phyloP scores from a whole-genome alignment of 2,329 filamentous ascomycete species.

The Stemphylium lycopersici region DNA sequence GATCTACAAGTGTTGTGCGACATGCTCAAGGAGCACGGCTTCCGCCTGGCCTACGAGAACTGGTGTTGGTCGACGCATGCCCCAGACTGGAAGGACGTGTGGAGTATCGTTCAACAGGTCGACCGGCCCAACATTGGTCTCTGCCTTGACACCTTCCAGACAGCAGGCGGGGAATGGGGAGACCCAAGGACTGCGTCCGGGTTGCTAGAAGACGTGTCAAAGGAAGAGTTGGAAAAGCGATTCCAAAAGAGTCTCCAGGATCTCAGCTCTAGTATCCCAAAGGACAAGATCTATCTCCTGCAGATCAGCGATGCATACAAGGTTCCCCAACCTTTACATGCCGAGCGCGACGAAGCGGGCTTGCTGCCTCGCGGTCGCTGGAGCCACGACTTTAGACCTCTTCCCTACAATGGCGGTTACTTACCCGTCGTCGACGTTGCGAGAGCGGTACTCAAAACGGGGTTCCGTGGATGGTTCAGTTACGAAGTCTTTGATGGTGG shows the following conservation, averaged over 20 bases:
- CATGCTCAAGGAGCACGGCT: slow-evolving; percentile 62
- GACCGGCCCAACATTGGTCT: slow-evolving; percentile 71
- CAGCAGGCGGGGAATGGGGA: slow-evolving; percentile 72
- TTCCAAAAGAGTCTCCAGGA: slow-evolving; percentile 63
- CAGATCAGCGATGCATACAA: slow-evolving; percentile 79
- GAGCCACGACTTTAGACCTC: slow-evolving; percentile 73
- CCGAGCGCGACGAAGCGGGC: slow-evolving; percentile 58
- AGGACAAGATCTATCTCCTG: slow-evolving; percentile 74
- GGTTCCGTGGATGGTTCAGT: slow-evolving; percentile 70
- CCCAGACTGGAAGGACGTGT: slow-evolving; percentile 71
- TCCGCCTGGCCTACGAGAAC: slow-evolving; percentile 76
- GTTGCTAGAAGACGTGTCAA: slow-evolving; percentile 56
- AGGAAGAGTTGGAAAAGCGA: slow-evolving; percentile 55
- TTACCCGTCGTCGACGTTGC: slow-evolving; percentile 70
- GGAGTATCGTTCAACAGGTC: slow-evolving; percentile 69
- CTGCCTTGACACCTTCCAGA: slow-evolving; percentile 81
- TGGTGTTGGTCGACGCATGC: slow-evolving; percentile 74
- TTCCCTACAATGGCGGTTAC: slow-evolving; percentile 74
- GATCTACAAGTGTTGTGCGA: slow-evolving; percentile 65
- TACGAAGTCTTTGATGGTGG: slow-evolving; percentile 73
- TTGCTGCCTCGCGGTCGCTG: slow-evolving; percentile 68
- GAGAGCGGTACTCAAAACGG: slow-evolving; percentile 69
- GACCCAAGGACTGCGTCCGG: slow-evolving; percentile 72
- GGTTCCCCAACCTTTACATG: slow-evolving; percentile 61
- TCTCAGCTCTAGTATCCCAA: slow-evolving; percentile 63